phyloP scores from a whole-genome alignment of 768 basidiomycete genomes.

The Russula foetens region DNA sequence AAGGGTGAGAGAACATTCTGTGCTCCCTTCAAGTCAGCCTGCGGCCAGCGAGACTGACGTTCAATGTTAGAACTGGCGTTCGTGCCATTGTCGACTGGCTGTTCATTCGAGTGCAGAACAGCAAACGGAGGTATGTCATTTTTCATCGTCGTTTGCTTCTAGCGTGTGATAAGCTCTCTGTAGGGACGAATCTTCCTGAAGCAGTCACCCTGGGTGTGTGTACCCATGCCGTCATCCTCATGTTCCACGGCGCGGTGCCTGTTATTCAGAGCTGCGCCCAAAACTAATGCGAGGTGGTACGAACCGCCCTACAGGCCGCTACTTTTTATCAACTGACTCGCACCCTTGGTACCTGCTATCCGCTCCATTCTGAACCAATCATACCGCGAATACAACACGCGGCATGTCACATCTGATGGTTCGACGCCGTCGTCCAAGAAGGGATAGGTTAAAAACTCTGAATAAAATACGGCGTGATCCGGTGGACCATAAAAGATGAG shows the following conservation, averaged over 20 bases:
- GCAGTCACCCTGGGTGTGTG: background rate
- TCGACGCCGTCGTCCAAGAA: conserved; percentile 91
- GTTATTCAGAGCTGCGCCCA: background rate
- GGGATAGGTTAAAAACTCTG: conserved; percentile 82
- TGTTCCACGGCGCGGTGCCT: background rate
- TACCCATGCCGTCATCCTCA: background rate
- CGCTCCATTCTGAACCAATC: conserved; percentile 85
- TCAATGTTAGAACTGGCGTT: conserved; percentile 63
- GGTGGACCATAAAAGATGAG: conserved; percentile 91
- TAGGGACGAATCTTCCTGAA: conserved; percentile 14
- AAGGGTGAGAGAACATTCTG: conserved; percentile 54
- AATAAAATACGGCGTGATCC: conserved; percentile 85
- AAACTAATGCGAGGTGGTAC: background rate
- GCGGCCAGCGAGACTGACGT: background rate
- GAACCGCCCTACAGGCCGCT: background rate
- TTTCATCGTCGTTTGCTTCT: background rate
- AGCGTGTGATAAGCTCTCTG: background rate
- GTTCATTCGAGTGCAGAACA: conserved; percentile 89
- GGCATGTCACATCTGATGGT: conserved; percentile 71
- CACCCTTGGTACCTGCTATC: conserved; percentile 50
- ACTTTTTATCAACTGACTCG: conserved; percentile 24
- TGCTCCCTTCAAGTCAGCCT: background rate
- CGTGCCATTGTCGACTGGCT: conserved; percentile 91
- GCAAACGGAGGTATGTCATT: conserved; percentile 45
- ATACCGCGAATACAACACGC: conserved; percentile 79